These are phyloP conservation scores for Solanum hybrid DNA, from an alignment of 305 asterid genomes.

Conservation along the genomic window DNA sequence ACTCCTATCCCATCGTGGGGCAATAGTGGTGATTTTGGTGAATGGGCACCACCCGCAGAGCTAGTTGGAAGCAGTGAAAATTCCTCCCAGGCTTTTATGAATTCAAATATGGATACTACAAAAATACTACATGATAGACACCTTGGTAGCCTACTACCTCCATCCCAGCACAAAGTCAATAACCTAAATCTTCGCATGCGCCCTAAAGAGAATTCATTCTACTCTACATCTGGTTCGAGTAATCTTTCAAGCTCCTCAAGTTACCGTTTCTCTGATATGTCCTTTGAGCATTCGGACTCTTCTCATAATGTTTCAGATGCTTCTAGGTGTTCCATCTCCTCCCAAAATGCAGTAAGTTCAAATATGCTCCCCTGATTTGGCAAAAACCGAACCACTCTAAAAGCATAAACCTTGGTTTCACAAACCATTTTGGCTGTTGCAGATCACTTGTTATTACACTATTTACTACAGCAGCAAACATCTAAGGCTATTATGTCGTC, in stretches of 20 bases:
- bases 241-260: constrained; percentile 19
- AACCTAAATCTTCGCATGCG: constrained; percentile 7
- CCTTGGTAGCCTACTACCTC: constrained; percentile 11
- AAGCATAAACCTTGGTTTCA: not conserved
- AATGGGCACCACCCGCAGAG: not conserved
- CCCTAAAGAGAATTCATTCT: constrained; percentile 9
- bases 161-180: not conserved
- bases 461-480: not conserved
- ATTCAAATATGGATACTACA: not conserved
- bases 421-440: not conserved
- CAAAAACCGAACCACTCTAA: not conserved
- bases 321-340: constrained; percentile 21
- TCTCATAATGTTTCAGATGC: constrained; percentile 18
- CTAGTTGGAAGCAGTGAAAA: not conserved
- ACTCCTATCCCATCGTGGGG: not conserved
- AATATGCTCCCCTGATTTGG: not conserved
- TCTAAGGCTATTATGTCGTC: not conserved
- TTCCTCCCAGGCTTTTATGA: not conserved
- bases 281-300: constrained; percentile 16
- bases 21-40: not conserved
- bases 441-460: not conserved
- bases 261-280: constrained; percentile 21
- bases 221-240: constrained; percentile 21
- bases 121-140: constrained; percentile 5
- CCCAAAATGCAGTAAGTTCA: constrained; percentile 47